Evolutionary conservation across 495 filamentous ascomycete species (phyloP).

Genomic region (Barbatosphaeria neglecta): DNA sequence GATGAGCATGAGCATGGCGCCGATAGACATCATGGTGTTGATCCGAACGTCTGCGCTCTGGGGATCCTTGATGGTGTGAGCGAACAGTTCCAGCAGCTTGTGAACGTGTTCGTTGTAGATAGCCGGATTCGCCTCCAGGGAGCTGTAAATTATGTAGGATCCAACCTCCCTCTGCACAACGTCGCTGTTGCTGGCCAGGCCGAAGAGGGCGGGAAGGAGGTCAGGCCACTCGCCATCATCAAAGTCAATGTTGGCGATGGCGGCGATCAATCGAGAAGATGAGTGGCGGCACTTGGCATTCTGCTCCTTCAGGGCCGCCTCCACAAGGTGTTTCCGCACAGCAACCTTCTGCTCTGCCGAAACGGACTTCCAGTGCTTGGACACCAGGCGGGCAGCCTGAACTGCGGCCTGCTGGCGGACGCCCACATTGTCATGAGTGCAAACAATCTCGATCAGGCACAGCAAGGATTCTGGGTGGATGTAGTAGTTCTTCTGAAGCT

Average conservation of each 20-base stretch:
- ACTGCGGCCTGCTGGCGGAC: conserved; percentile 85
- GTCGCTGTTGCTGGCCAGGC: conserved; percentile 57
- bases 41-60: conserved; percentile 85
- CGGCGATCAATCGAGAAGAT: conserved; percentile 74
- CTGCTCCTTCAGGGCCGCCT: conserved; percentile 68
- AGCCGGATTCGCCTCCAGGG: conserved; percentile 75
- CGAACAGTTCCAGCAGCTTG: conserved; percentile 74
- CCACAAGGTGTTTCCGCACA: conserved; percentile 69
- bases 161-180: conserved; percentile 78
- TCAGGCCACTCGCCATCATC: conserved; percentile 79
- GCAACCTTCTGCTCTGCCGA: conserved; percentile 49
- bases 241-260: conserved; percentile 76
- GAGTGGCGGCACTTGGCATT: conserved; percentile 69
- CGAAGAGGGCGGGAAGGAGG: conserved; percentile 61
- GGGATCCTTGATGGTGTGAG: conserved; percentile 76
- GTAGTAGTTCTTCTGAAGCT: conserved; percentile 86
- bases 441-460: conserved; percentile 73
- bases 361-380: conserved; percentile 75
- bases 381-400: conserved; percentile 67
- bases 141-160: conserved; percentile 83
- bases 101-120: conserved; percentile 62
- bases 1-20: conserved; percentile 75
- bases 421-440: conserved; percentile 55
- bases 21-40: conserved; percentile 89
- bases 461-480: conserved; percentile 70